Conservation (phyloP, 345 rosid genomes). For the Eucalyptus regnans region DNA sequence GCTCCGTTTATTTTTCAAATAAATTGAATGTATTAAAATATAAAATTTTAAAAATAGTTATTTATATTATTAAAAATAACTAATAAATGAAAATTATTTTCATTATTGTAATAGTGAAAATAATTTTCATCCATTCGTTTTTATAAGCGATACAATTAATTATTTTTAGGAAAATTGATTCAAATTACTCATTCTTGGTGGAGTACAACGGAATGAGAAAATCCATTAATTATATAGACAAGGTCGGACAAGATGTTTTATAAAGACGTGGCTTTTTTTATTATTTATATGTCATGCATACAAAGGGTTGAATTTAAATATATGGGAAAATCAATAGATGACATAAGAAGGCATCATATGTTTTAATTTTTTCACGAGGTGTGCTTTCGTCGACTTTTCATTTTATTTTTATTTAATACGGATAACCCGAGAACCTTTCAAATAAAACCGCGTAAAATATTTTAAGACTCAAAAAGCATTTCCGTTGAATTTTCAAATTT, state of each 20-base stretch:
- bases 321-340: neutral
- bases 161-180: neutral
- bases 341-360: neutral
- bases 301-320: neutral
- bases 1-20: neutral
- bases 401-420: neutral
- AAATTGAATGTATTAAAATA: neutral
- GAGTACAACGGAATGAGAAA: neutral
- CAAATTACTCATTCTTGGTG: neutral
- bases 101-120: rapidly evolving
- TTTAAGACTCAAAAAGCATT: neutral
- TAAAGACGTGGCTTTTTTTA: neutral
- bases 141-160: neutral
- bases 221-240: neutral
- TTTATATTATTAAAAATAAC: neutral
- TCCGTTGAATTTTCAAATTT: neutral
- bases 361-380: neutral
- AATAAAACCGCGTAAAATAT: neutral
- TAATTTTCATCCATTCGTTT: neutral
- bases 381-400: neutral
- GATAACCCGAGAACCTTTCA: neutral
- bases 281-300: neutral
- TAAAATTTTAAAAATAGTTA: rapidly evolving
- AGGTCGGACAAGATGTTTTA: neutral
- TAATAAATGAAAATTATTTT: neutral